These are phyloP conservation scores for Lentinula boryana DNA, from an alignment of 768 basidiomycete genomes.

Conservation along the genomic window DNA sequence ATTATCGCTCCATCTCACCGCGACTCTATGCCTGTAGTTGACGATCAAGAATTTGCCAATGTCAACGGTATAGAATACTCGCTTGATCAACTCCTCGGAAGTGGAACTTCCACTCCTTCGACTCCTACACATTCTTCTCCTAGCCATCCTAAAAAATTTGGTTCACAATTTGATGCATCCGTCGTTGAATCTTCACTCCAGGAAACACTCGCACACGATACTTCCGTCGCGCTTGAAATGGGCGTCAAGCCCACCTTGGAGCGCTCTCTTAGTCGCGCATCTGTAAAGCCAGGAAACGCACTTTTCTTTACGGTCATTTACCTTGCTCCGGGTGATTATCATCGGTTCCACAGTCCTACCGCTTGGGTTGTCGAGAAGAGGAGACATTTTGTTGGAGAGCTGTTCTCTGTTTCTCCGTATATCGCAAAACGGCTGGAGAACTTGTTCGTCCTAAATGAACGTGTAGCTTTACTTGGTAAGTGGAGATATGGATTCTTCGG, in stretches of 20 bases:
- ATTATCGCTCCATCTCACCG: constrained; percentile 35
- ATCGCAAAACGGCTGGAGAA: constrained; percentile 90
- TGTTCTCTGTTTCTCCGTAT: constrained; percentile 95
- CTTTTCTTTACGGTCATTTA: constrained; percentile 95
- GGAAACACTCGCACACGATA: constrained; percentile 60
- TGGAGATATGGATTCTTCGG: constrained; percentile 96
- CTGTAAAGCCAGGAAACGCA: constrained; percentile 61
- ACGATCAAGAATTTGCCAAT: constrained; percentile 88
- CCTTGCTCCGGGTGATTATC: constrained; percentile 97
- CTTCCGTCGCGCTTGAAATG: constrained; percentile 68
- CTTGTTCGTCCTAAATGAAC: constrained; percentile 96
- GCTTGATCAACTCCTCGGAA: constrained; percentile 83
- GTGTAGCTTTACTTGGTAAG: constrained; percentile 88
- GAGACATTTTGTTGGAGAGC: constrained; percentile 92
- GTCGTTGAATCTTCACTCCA: constrained; percentile 54
- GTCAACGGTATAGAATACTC: constrained; percentile 97
- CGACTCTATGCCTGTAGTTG: constrained; percentile 55
- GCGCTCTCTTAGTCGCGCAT: constrained; percentile 26
- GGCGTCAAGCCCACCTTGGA: constrained; percentile 43
- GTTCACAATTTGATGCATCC: constrained; percentile 69
- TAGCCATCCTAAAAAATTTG: constrained; percentile 47
- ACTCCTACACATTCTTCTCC: constrained; percentile 24
- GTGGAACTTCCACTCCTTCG: constrained; percentile 30
- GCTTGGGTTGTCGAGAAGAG: constrained; percentile 97
- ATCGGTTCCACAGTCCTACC: constrained; percentile 93